Evolutionary conservation across 768 basidiomycete species (phyloP), one percentile per base, ranked within the genome.

Genomic region (Russula lepida): DNA sequence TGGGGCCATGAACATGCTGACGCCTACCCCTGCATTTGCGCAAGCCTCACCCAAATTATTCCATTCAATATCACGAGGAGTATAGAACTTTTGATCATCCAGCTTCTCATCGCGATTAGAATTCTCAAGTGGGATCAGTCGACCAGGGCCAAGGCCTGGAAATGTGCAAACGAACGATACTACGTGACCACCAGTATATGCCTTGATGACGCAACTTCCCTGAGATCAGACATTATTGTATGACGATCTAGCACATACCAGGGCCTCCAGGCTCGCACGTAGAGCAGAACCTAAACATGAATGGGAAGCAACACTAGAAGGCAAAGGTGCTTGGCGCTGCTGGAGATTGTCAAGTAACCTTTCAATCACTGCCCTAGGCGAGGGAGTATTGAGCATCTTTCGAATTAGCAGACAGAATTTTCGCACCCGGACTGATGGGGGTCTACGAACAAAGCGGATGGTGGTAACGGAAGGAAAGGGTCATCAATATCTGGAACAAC

Each of bases 401-500:
- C 43, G 33, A 37, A 28, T 28, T 32, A 13, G 13, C 23, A 37
- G 41, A 21, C 48, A 33, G 12, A 41, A 12, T 17, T 32, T 41
- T 27, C 51, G 54, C 59, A 92, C 90, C 85, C 80, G 49, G 84
- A 86, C 62, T 86, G 82, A 54, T 68, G 62, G 15, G 92, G 87
- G 61, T 90, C 80, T 11, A 87, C 92, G 62, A 98, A 89, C 43
- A 95, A 76, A 2, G 86, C 88, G 6, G 78, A 74, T 21, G 76
- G 28, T 6, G 64, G 76, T 25, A 92, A 71, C 0, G 97, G 97
- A 1, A 89, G 72, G 72, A 95, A 98, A 21, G 93, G 84, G 57
- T 99, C 97, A n/a, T 92, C 88, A 39, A 98, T 74, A 70, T 98
- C 97, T 1, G 89, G 76, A 9, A 98, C 81, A 47, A 98, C 82